Base-by-base conservation (phyloP, 345 rosid genomes). In the Eucalyptus virginea region DNA sequence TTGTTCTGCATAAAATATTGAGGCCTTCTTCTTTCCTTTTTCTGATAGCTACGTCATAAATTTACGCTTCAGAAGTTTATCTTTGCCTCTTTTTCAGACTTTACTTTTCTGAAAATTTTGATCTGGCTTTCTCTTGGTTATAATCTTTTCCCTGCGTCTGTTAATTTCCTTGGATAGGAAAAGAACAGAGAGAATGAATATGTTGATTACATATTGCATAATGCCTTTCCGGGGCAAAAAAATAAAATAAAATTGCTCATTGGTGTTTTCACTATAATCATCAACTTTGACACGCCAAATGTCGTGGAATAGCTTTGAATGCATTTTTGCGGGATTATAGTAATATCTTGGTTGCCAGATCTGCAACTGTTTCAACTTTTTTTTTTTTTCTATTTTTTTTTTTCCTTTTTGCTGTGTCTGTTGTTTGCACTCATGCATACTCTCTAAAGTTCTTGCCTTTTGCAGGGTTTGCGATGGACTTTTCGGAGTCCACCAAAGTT, bases 401-500 rank as follows among this genome's bases (percentile, higher is more conserved):
- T 23, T 56, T 4, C 8, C 56, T 12, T 40, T 77, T 77, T 40
- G 83, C 85, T 40, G 30, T 21, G 1, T 77, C 85, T 21, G 47
- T 23, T 77, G 85, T 77, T 77, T 77, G 83, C 85, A 40, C 47
- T 40, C 47, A 11, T 40, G 47, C 85, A 40, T 77, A 77, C 16
- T 21, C 16, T 77, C 56, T 50, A 48, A 86, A 28, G 49, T 52
- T 87, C 12, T 86, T 19, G 60, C 88, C 19, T 52, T 52, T 19
- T 48, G 24, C 44, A 50, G 88, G 88, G 16, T 86, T 26, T 32
- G 88, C 56, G 88, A 96, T 98, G 99, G 96, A 97, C 93, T 96
- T 95, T 89, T 89, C 96, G 8, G 97, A 95, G 91, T 94, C 99
- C 86, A 97, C 98, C 60, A 96, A 95, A 88, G 91, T 94, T 72